Base-by-base conservation (phyloP, 2,329 filamentous ascomycete species). In the Westerdykella aurantiaca region DNA sequence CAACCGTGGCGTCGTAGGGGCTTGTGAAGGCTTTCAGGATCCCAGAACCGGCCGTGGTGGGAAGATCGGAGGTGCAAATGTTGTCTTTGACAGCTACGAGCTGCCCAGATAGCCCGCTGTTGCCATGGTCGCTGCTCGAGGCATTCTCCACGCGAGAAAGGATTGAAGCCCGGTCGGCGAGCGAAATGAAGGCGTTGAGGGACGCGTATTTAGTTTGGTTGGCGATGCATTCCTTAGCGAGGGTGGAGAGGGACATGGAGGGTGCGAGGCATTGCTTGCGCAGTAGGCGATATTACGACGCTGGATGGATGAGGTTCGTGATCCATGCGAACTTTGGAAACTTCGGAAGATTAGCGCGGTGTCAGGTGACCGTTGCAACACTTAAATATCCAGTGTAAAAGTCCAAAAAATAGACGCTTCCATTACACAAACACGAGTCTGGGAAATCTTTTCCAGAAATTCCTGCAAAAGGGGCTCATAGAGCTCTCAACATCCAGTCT, bases 1-100 rank as follows among this genome's bases (percentile, higher is more conserved):
- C 81, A 14, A 96, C 82, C 7, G 87, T 91, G 14, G 91, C 88
- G 62, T 90, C 81, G 66, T 86, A 91, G 4, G 90, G 87, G 48
- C 85, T 88, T 31, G 67, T 71, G 66, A 90, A 87, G 48, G 72
- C 73, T 23, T 57, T 56, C 34, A 97, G 78, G 43, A 88, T 85
- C 16, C 72, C 72, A 2, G 91, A 96, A 50, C 82, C 87, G 68
- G 89, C 95, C 69, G 90, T 94, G 18, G 90, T 95, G 12, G 64
- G 68, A 7, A 67, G 47, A 6, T 62, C 58, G 14, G 53, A 57
- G 5, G 72, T 74, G 56, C 70, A 70, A 38, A 77, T 77, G 52
- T 77, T 77, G 60, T 76, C 74, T 53, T 77, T 77, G 43, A 76
- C 51, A 7, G 69, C 72, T 37, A 76, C 64, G 7, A 68, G 57